Conservation (phyloP, 495 filamentous ascomycete species). For the Neurospora sp. region DNA sequence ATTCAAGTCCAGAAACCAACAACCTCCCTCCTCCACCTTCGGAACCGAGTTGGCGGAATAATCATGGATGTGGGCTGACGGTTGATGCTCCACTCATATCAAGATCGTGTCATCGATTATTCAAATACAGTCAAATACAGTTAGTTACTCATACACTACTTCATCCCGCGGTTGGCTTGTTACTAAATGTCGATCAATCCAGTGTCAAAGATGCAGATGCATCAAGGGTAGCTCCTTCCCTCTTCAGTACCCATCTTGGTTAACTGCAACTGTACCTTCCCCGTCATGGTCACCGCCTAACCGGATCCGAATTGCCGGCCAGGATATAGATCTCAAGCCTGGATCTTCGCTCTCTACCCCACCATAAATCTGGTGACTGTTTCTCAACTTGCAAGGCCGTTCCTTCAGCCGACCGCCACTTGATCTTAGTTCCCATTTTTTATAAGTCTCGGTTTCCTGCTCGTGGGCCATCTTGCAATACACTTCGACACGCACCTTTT, state of each 20-base stretch:
- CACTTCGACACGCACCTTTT: neutral
- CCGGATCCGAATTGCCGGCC: neutral
- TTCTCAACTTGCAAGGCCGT: neutral
- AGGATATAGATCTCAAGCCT: neutral
- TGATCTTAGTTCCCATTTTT: neutral
- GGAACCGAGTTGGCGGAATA: neutral
- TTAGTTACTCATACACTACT: neutral
- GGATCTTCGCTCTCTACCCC: neutral
- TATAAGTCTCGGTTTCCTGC: neutral
- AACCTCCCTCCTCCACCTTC: neutral
- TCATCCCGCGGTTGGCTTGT: neutral
- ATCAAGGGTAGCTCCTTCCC: neutral
- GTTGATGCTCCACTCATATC: neutral
- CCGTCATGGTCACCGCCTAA: neutral
- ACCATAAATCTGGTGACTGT: neutral
- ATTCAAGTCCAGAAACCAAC: neutral
- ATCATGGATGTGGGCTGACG: neutral
- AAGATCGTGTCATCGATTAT: neutral
- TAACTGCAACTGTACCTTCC: neutral
- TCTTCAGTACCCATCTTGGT: neutral
- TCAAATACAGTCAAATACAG: neutral
- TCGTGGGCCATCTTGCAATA: neutral
- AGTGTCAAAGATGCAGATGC: neutral
- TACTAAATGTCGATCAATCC: neutral
- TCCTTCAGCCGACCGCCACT: neutral